Evolutionary conservation across 495 filamentous ascomycete genomes (phyloP), one percentile per base, ranked within the genome.

Genomic region (Daldinia caldariorum): DNA sequence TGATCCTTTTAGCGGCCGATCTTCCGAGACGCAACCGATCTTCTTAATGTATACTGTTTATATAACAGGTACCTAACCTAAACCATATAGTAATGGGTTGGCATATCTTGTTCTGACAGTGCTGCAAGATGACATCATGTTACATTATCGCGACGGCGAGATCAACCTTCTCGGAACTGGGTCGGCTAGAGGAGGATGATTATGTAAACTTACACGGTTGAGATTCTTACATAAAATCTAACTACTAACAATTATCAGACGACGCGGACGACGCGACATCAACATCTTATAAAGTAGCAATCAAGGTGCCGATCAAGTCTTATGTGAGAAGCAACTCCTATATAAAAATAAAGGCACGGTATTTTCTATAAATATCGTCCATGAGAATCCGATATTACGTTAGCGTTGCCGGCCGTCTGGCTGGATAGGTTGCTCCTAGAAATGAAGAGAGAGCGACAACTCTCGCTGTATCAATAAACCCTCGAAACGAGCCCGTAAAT

Each of bases 161-260:
- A 34, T 7, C 32, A 34, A 7, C 7, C 32, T 7, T 18, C 41
- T n/a, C 41, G 41, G 41, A 47, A 8, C 41, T 47, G 3, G 18
- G 41, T 47, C 41, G 60, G 49, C 7, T 20, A n/a, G n/a, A 13
- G 49, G 41, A 37, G 20, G 34, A 8, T 43, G 22, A 43, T 63
- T 50, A 63, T 35, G 35, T 63, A 43, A 39, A 55, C 12, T 38
- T 9, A 14, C 22, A 53, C 10, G 2, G 26, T 47, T 13, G 6
- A 6, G 43, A 47, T 43, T 43, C 0, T 22, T 32, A 51, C 45
- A 31, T 61, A 49, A 63, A 41, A 41, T 63, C 26, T 34, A 12
- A 18, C 37, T 31, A 43, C 22, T 16, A 20, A 18, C 37, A 43
- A 55, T 37, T 16, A 8, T 39, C 14, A 2, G 41, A 32, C 20